Evolutionary conservation across 1,139 yeast species (phyloP), one percentile per base, ranked within the genome.

Genomic region (Blastobotrys indianensis): DNA sequence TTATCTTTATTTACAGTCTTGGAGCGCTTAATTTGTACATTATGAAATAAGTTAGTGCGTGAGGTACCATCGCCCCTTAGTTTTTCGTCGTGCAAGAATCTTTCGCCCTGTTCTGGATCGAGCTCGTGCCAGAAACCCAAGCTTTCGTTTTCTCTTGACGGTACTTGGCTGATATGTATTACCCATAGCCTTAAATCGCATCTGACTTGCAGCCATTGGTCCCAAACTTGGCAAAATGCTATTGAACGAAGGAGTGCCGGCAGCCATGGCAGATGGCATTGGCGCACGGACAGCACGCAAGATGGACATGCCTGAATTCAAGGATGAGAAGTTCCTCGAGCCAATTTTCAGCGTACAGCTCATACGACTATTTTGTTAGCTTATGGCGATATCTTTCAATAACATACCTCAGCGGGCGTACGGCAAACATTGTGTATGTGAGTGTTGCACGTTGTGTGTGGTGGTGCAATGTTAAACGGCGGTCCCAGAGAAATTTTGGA

Each of bases 151-250:
- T 64, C 97, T 77, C 63, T 85, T 87, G 53, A 86, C 71, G 1
- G 94, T 88, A 49, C 90, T 83, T 39, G 98, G 97, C 66, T 90
- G 97, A 67, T 84, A 92, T 17, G 95, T 87, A 68, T 87, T 85
- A 67, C 98, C 98, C 72, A 95, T 80, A 28, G 88, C 74, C 63
- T 85, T 82, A 82, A 90, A 82, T 70, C 96, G 77, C 36, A 56
- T 50, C 43, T 61, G 64, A 4, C 49, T 41, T 25, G 49, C 36
- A 8, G 47, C 33, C 35, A 46, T 32, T 25, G 48, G 47, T 11
- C 42, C 41, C 39, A 45, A 13, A n/a, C 45, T 42, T 13, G 47
- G 37, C 7, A 37, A 9, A 20, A 51, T 45, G 43, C 51, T 47
- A 36, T 47, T 51, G 34, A 49, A 48, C 9, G 53, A 47, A 3